Evolutionary conservation across 108 stramenopile species (phyloP).

Genomic region (Aurantiochytrium sp.): DNA sequence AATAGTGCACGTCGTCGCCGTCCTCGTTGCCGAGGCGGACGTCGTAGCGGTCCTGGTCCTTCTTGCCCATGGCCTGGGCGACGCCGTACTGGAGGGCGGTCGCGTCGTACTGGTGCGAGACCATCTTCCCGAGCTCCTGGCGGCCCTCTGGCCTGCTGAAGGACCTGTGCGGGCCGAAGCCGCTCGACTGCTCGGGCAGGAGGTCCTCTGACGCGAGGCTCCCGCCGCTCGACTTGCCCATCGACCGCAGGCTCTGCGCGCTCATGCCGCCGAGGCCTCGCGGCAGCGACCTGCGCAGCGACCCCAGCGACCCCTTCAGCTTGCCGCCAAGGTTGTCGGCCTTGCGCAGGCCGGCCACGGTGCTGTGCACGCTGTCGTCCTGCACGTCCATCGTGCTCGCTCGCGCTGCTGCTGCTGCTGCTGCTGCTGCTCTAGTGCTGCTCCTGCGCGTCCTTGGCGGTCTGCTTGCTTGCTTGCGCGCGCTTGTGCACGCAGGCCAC

Average conservation of each 20-base stretch:
- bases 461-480: not conserved
- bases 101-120: not conserved
- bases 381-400: not conserved
- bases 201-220: constrained; percentile 12
- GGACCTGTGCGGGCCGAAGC: constrained; percentile 17
- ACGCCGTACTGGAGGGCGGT: not conserved
- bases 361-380: not conserved
- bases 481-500: too few relatives aligned
- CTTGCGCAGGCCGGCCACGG: not conserved
- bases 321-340: not conserved
- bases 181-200: not conserved
- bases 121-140: not conserved
- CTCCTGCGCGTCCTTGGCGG: too few relatives aligned
- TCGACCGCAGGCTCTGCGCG: not conserved
- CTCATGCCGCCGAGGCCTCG: not conserved
- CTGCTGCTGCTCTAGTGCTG: not conserved
- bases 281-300: not conserved
- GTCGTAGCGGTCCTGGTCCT: constrained; percentile 27
- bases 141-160: not conserved
- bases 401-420: not conserved
- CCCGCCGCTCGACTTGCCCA: not conserved
- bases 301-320: not conserved
- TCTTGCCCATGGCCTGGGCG: constrained; percentile 27
- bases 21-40: not conserved
- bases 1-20: constrained; percentile 17